Percentiles rank a stretch among this genome's conserved stretches.
phyloP scores from a whole-genome alignment of 805 yeast genomes.

The Saccharomycopsis sp. region DNA sequence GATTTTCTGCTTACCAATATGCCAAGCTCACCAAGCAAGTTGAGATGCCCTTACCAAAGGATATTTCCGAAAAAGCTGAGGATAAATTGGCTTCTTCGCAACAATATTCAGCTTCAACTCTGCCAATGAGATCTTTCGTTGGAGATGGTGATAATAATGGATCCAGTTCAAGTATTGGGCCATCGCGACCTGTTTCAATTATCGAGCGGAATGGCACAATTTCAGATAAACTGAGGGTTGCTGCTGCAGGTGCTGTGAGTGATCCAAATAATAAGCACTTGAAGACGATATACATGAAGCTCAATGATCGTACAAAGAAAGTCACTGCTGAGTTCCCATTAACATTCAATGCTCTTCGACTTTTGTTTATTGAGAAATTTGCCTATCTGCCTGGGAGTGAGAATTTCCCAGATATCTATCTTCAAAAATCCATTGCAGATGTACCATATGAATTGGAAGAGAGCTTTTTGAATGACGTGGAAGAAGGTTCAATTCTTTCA shows the following conservation, averaged over 20 bases:
- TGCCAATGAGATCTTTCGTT: too few species aligned
- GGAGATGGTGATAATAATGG: too few species aligned
- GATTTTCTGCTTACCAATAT: conserved; percentile 90
- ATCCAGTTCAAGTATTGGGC: too few species aligned
- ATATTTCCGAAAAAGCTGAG: too few species aligned
- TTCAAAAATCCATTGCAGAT: conserved; percentile 49
- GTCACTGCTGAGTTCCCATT: conserved; percentile 28
- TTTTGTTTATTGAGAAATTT: conserved; percentile 78
- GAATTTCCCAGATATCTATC: conserved; percentile 69
- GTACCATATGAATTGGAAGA: conserved; percentile 80
- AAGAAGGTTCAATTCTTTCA: conserved; percentile 50
- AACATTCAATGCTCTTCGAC: conserved; percentile 40
- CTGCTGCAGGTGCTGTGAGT: not conserved
- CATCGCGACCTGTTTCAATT: too few species aligned
- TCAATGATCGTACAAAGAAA: conserved; percentile 48
- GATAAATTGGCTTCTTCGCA: conserved; percentile 5
- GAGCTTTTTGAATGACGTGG: conserved; percentile 40
- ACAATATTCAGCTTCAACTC: too few species aligned
- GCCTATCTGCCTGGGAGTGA: conserved; percentile 70
- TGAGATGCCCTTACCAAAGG: conserved; percentile 20
- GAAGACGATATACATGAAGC: conserved; percentile 36
- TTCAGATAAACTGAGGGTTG: too few species aligned
- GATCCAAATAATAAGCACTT: not conserved
- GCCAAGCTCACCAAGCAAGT: conserved; percentile 43
- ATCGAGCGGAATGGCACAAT: too few species aligned